Percentiles rank a stretch among this genome's conserved stretches.
Evolutionary conservation across 768 basidiomycete genomes (phyloP).

Genomic region (Crassisporium funariophilum): DNA sequence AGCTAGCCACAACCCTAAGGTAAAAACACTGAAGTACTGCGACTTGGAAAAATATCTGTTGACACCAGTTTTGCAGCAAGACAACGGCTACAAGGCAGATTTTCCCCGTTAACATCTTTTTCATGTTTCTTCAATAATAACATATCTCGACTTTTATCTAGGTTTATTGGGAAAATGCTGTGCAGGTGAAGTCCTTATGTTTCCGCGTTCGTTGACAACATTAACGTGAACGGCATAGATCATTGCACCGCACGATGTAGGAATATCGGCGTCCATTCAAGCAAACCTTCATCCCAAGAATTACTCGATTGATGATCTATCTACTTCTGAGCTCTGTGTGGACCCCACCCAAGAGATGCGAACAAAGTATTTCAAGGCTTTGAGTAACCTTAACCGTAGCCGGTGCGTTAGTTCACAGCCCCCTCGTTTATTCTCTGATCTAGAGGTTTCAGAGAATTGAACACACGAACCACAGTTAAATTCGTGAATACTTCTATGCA

Average conservation of each 20-base stretch:
- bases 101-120: not conserved
- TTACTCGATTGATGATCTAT: constrained; percentile 40
- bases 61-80: constrained; percentile 48
- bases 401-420: too few species aligned
- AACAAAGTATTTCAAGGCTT: constrained; percentile 55
- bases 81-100: constrained; percentile 85
- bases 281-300: constrained; percentile 57
- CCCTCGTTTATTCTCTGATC: too few species aligned
- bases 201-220: not conserved
- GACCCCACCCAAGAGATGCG: constrained; percentile 64
- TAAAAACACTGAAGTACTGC: constrained; percentile 21
- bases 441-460: constrained; percentile 40
- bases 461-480: constrained; percentile 41
- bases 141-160: too few species aligned
- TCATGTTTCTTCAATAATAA: constrained; percentile 1
- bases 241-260: constrained; percentile 79
- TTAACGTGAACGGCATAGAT: constrained; percentile 49
- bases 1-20: constrained; percentile 92
- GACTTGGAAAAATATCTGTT: not conserved
- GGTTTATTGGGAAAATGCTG: constrained; percentile 91
- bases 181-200: constrained; percentile 53
- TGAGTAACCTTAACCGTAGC: constrained; percentile 30
- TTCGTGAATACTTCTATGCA: constrained; percentile 93
- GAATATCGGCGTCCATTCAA: constrained; percentile 69
- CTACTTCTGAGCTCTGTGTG: constrained; percentile 46